Percentiles rank a stretch among this genome's conserved stretches.
phyloP scores from a whole-genome alignment of 2,329 filamentous ascomycete genomes.

The Ceratocystis colombiana region DNA sequence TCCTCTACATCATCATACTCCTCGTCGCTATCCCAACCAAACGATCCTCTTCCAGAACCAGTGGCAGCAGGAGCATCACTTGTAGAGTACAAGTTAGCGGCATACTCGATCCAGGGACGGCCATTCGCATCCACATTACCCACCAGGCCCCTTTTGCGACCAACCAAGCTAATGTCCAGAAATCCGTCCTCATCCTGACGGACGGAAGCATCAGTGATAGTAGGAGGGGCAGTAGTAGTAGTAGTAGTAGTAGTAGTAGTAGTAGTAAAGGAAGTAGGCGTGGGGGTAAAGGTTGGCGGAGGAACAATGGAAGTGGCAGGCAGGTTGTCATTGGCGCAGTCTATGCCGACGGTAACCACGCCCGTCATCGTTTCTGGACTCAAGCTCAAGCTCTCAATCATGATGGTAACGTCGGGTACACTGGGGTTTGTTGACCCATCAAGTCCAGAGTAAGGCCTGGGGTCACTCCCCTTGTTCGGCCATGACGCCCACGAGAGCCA shows the following conservation, averaged over 20 bases:
- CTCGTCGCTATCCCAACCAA: neutral
- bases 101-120: neutral
- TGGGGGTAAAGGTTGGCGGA: neutral
- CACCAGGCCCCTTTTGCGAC: neutral
- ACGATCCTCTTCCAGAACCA: too few relatives aligned
- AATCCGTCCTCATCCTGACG: too few relatives aligned
- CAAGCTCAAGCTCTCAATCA: neutral
- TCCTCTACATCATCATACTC: neutral
- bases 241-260: neutral
- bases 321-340: neutral
- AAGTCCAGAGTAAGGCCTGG: neutral
- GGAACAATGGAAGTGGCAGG: neutral
- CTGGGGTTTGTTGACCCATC: neutral
- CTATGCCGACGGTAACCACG: neutral
- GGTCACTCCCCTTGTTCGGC: neutral
- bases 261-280: neutral
- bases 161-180: neutral
- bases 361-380: neutral
- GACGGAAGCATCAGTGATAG: neutral
- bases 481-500: neutral
- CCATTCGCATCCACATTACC: neutral
- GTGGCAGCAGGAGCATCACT: neutral
- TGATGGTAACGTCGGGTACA: neutral
- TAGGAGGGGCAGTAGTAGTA: neutral
- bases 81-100: neutral